Conservation (phyloP, 164 flowering plant species). For the Sedum album region DNA sequence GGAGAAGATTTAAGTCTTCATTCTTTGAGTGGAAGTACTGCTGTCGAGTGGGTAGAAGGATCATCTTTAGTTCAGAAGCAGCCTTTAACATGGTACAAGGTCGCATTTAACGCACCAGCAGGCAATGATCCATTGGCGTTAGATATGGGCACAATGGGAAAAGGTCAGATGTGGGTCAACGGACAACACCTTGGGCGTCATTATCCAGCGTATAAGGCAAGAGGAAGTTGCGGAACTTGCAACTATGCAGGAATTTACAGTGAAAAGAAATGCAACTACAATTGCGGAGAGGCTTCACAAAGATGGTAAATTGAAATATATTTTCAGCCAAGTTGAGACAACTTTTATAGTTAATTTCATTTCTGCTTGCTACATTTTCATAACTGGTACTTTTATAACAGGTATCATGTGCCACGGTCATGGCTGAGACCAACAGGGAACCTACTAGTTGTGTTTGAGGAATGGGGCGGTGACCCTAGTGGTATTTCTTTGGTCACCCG, state of each 20-base stretch:
- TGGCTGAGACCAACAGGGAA: constrained; percentile 55
- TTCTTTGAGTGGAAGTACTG: constrained; percentile 56
- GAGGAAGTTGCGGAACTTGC: constrained; percentile 53
- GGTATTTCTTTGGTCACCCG: constrained; percentile 44
- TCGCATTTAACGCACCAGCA: constrained; percentile 53
- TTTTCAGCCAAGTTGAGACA: neutral
- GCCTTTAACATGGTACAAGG: constrained; percentile 87
- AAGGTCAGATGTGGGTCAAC: constrained; percentile 84
- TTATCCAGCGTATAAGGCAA: constrained; percentile 71
- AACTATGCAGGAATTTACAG: constrained; percentile 47
- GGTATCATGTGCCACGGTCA: constrained; percentile 77
- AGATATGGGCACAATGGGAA: constrained; percentile 77
- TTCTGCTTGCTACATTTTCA: too few species aligned
- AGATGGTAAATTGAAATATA: constrained; percentile 39
- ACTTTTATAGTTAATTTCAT: neutral
- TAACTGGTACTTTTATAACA: constrained; percentile 16
- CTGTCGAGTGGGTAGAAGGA: constrained; percentile 74
- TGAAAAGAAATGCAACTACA: constrained; percentile 46
- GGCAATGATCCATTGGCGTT: constrained; percentile 70
- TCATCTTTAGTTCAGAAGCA: constrained; percentile 40
- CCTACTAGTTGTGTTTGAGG: constrained; percentile 58
- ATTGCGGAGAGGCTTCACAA: constrained; percentile 65
- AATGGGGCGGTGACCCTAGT: constrained; percentile 59
- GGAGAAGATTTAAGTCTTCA: constrained; percentile 77
- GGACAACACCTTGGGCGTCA: constrained; percentile 71